Evolutionary conservation across 495 filamentous ascomycete species (phyloP).

Genomic region (Aspergillus baeticus): DNA sequence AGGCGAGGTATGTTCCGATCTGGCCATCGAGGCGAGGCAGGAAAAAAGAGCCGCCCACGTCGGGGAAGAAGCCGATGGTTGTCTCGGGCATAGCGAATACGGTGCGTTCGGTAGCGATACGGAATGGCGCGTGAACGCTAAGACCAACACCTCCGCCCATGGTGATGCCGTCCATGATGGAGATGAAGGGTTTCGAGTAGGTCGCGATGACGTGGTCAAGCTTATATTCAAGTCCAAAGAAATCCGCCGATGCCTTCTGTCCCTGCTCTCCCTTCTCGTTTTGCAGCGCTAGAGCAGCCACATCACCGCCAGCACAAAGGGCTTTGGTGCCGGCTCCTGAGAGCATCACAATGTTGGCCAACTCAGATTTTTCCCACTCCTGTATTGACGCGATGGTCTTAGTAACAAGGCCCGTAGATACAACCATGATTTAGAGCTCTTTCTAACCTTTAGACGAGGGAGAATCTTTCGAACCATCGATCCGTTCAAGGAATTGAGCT

Average conservation of each 20-base stretch:
- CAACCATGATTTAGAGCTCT: not conserved
- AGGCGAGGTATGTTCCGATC: conserved; percentile 83
- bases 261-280: conserved; percentile 69
- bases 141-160: conserved; percentile 98
- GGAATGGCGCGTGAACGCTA: conserved; percentile 90
- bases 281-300: conserved; percentile 68
- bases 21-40: conserved; percentile 81
- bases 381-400: conserved; percentile 26
- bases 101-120: conserved; percentile 93
- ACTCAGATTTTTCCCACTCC: conserved; percentile 91
- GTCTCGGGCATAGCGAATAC: conserved; percentile 98
- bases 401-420: conserved; percentile 14
- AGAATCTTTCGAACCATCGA: conserved; percentile 94
- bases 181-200: conserved; percentile 87
- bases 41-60: conserved; percentile 95
- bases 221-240: conserved; percentile 89
- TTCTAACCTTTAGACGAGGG: conserved; percentile 66
- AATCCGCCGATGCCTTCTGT: conserved; percentile 67
- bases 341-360: conserved; percentile 90
- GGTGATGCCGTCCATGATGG: conserved; percentile 96
- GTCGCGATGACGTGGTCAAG: conserved; percentile 96
- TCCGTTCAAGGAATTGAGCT: conserved; percentile 85
- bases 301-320: conserved; percentile 93
- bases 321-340: conserved; percentile 82
- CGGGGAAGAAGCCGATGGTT: conserved; percentile 95